phyloP scores from a whole-genome alignment of 768 basidiomycete species.

The Rhodotorula diobovata region DNA sequence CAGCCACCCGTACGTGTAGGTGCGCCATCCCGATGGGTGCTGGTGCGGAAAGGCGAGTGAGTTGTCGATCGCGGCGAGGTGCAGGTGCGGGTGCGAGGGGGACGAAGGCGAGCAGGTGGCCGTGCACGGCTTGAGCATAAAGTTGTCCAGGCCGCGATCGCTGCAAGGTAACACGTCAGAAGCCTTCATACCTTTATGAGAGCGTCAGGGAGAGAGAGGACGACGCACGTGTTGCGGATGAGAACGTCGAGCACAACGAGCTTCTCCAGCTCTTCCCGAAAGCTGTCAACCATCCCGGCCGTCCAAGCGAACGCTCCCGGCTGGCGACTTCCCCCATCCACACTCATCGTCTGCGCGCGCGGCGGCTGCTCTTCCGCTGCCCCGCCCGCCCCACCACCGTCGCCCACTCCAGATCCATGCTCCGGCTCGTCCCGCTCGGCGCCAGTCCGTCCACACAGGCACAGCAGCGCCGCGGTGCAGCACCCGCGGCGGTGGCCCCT shows the following conservation, averaged over 20 bases:
- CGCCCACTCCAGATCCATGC: slow-evolving; percentile 51
- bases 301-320: slow-evolving; percentile 58
- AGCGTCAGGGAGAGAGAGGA: background rate
- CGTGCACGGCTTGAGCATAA: slow-evolving; percentile 40
- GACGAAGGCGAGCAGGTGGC: background rate
- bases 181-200: background rate
- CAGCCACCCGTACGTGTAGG: slow-evolving; percentile 61
- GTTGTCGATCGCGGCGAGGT: slow-evolving; percentile 90
- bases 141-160: slow-evolving; percentile 36
- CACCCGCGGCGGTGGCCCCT: background rate
- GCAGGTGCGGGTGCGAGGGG: slow-evolving; percentile 61
- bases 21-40: slow-evolving; percentile 71
- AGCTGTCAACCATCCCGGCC: slow-evolving; percentile 67
- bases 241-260: slow-evolving; percentile 84
- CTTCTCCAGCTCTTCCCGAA: slow-evolving; percentile 85
- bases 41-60: slow-evolving; percentile 87
- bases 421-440: slow-evolving; percentile 57
- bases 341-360: slow-evolving; percentile 51
- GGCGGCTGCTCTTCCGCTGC: slow-evolving; percentile 37
- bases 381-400: slow-evolving; percentile 54
- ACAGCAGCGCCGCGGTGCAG: slow-evolving; percentile 3
- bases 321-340: slow-evolving; percentile 3
- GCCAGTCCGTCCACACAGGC: slow-evolving; percentile 76
- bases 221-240: slow-evolving; percentile 87
- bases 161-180: background rate